Conservation (phyloP, 148 eudicot genomes). For the Rhododendron henanense region DNA sequence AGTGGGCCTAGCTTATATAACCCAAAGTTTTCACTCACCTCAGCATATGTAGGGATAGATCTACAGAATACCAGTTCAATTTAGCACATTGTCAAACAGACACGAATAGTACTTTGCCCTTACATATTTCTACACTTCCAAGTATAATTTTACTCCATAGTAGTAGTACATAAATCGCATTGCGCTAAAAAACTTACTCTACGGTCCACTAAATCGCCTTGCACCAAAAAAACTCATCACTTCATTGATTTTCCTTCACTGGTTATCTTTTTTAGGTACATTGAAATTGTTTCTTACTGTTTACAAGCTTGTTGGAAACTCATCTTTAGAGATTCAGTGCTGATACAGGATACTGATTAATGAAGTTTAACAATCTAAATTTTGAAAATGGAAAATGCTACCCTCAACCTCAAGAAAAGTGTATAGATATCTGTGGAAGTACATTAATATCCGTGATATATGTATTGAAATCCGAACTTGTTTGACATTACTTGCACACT, state of each 20-base stretch:
- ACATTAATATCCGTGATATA: too few relatives aligned
- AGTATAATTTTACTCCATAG: neutral
- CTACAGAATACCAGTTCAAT: too few relatives aligned
- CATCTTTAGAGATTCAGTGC: neutral
- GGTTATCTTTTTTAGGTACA: neutral
- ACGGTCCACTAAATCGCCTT: too few relatives aligned
- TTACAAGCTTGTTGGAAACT: neutral
- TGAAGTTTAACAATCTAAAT: neutral
- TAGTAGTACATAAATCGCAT: neutral
- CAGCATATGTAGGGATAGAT: too few relatives aligned
- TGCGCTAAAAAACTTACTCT: too few relatives aligned
- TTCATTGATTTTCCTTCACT: neutral
- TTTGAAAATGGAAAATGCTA: neutral
- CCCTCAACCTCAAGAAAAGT: too few relatives aligned
- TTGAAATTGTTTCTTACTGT: neutral
- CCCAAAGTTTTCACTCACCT: too few relatives aligned
- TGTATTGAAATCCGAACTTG: too few relatives aligned
- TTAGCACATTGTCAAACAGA: too few relatives aligned
- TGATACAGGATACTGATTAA: neutral
- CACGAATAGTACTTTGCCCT: neutral
- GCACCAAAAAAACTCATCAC: neutral
- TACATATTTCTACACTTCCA: neutral
- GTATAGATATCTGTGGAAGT: too few relatives aligned
- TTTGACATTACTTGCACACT: too few relatives aligned
- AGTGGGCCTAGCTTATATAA: too few relatives aligned